These are phyloP conservation scores for Populus simonii DNA, from an alignment of 345 rosid genomes.

Conservation along the genomic window DNA sequence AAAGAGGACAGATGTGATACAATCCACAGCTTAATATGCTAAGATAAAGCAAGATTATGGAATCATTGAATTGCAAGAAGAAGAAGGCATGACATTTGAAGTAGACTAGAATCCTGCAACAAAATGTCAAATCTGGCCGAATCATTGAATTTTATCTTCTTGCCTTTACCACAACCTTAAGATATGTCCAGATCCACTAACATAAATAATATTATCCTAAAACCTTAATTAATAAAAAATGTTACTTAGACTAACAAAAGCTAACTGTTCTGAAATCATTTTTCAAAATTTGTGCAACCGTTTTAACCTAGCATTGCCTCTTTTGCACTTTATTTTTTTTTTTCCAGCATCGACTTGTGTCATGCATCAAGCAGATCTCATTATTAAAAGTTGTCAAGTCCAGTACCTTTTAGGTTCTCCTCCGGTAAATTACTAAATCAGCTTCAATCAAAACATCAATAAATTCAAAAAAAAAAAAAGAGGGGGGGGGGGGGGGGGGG, in stretches of 20 bases:
- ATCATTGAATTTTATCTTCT: background rate
- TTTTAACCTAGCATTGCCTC: background rate
- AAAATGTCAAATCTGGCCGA: background rate
- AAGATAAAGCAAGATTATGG: background rate
- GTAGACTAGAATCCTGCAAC: background rate
- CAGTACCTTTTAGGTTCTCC: background rate
- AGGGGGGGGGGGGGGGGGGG: background rate
- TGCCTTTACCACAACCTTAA: background rate
- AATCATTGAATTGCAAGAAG: conserved; percentile 3
- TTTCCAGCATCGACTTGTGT: no score
- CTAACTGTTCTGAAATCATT: background rate
- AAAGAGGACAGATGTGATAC: background rate
- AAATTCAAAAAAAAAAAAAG: background rate
- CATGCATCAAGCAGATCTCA: no score
- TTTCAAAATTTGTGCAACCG: conserved; percentile 9
- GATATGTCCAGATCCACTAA: background rate
- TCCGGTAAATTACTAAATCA: background rate
- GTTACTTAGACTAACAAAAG: background rate
- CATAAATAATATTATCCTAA: background rate
- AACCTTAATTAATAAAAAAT: background rate
- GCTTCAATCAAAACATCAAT: background rate
- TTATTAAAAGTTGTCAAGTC: background rate
- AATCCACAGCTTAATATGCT: conserved; percentile 4
- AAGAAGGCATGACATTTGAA: background rate
- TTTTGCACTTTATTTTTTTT: background rate